Conservation (phyloP, 345 rosid species). For the Citrus hindsii region DNA sequence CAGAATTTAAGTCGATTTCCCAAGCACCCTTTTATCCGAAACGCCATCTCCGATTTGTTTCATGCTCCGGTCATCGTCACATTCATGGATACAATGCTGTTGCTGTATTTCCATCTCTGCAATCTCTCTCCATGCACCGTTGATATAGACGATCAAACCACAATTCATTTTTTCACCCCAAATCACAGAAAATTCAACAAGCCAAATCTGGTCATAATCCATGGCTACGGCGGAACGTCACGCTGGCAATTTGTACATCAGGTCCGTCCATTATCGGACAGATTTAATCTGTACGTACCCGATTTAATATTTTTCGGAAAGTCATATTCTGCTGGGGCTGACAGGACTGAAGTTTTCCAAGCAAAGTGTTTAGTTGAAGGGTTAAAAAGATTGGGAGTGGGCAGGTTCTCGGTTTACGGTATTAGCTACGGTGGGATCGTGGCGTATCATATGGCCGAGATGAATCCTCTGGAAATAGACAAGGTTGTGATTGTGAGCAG, state of each 20-base stretch:
- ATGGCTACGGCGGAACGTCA: conserved; percentile 70
- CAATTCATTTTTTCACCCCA: conserved; percentile 62
- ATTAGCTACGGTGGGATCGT: conserved; percentile 84
- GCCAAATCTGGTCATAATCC: conserved; percentile 56
- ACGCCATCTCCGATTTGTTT: neutral
- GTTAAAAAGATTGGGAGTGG: conserved; percentile 52
- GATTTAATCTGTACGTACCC: conserved; percentile 58
- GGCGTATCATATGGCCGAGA: conserved; percentile 69
- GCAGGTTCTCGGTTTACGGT: conserved; percentile 40
- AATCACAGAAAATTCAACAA: conserved; percentile 34
- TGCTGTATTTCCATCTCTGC: conserved; percentile 45
- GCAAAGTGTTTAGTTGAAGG: conserved; percentile 53
- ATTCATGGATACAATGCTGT: conserved; percentile 32
- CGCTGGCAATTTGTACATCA: conserved; percentile 71
- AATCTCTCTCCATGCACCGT: conserved; percentile 52
- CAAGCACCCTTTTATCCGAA: neutral
- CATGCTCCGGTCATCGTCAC: conserved; percentile 32
- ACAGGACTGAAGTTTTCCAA: conserved; percentile 54
- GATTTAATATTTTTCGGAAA: conserved; percentile 71
- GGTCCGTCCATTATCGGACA: conserved; percentile 40
- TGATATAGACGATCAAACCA: conserved; percentile 58
- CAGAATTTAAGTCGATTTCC: neutral
- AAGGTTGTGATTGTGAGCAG: conserved; percentile 67
- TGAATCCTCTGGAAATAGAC: conserved; percentile 45
- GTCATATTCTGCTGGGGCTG: conserved; percentile 32